Base-by-base conservation (phyloP, 192 early-diverging fungal species). In the Podila clonocystis region DNA sequence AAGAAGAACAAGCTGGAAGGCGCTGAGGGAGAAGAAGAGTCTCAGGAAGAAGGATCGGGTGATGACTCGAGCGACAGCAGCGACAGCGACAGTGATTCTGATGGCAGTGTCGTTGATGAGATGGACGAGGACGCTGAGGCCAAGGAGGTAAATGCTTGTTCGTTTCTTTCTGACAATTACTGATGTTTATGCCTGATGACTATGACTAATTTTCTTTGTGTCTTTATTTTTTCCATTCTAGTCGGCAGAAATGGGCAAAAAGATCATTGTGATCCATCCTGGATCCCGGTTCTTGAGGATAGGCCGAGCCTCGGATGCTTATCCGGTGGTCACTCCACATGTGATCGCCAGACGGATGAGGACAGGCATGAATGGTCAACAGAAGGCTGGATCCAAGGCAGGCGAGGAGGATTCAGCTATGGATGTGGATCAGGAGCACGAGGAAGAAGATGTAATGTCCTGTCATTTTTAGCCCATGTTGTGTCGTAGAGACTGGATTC, bases 181-280 rank as follows among this genome's bases (percentile, higher is more conserved):
- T 61, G 15, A 30, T 31, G 3, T 33, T 61, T 31, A 4, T 61
- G 26, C 9, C 24, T 61, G 17, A 31, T 28, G 17, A 31, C 22
- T 26, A 31, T 28, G 17, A 31, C 22, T 26, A 19, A 24, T 22
- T 52, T 20, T 31, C 15, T 22, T 20, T 20, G 59, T 3, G 5
- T 33, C 28, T 33, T 62, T 20, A 13, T 33, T 62, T 17, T 70
- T 24, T 11, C 4, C 5, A 5, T 22, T 11, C 66, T 79, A 86
- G 71, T 73, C 70, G 7, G 61, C 65, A 4, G 67, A 69, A 5
- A 62, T 55, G 24, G 77, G 77, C 45, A 80, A 80, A 13, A 92
- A 95, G 72, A 89, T 93, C 20, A 87, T 97, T 66, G 91, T 97
- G 19, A 94, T 97, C 63, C 94, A 97, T 50, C 91, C 96, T 4